Evolutionary conservation across 73 alveolate species (phyloP).

Genomic region (Tetrahymena elliotti): DNA sequence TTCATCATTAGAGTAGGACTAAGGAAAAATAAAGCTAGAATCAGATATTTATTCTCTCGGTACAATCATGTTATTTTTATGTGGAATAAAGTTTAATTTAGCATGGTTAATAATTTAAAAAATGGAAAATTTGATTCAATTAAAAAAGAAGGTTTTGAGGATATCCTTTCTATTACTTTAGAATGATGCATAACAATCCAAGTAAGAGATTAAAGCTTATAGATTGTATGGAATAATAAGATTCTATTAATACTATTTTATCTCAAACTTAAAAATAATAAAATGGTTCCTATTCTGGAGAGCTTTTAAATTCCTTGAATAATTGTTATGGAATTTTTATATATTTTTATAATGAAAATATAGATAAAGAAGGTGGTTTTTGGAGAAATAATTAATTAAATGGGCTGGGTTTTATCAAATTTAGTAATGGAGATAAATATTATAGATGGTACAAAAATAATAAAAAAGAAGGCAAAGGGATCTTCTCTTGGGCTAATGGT

Average conservation of each 20-base stretch:
- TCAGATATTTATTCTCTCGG: neutral
- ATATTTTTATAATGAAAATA: too few relatives aligned
- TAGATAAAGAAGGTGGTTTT: neutral
- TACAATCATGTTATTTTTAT: neutral
- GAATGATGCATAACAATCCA: neutral
- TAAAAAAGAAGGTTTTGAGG: neutral
- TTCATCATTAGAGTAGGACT: neutral
- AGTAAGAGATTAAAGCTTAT: neutral
- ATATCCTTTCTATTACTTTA: neutral
- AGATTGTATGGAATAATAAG: neutral
- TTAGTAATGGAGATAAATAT: too few relatives aligned
- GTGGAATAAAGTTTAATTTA: neutral
- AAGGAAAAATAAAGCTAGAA: neutral
- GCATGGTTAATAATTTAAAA: too few relatives aligned
- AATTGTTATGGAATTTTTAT: neutral
- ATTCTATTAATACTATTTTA: too few relatives aligned
- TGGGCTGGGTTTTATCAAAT: too few relatives aligned
- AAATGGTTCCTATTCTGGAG: neutral
- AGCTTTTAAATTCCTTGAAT: too few relatives aligned
- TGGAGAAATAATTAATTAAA: neutral
- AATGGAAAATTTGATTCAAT: neutral
- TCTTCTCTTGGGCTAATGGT: too few relatives aligned
- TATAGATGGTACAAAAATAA: too few relatives aligned
- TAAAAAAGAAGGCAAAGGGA: too few relatives aligned
- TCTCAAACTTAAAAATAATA: too few relatives aligned